Base-by-base conservation (phyloP, 371 early-diverging fungal genomes). In the Lichtheimia corymbifera region DNA sequence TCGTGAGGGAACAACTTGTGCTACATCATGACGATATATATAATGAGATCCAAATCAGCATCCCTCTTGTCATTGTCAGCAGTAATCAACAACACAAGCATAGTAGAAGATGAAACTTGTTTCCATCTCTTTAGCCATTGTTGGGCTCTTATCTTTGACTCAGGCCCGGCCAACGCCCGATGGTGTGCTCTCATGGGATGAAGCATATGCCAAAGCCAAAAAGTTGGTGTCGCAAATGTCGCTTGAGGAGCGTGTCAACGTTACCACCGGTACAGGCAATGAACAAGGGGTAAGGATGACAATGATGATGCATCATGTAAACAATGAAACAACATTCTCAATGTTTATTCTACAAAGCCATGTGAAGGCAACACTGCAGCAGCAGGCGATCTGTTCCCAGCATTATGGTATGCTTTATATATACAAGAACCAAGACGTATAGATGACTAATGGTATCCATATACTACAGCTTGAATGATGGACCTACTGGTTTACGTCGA, bases 401-500 rank as follows among this genome's bases (percentile, higher is more conserved):
- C 45, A 4, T 45, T 56, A 7, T 56, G 35, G 35, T 35, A 35
- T 0, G 35, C 9, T 28, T 22, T 22, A 22, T 22, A 1, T 28
- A 28, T 11, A 35, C 0, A 35, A 6, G 2, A n/a, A n/a, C 5
- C 35, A 35, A 35, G 2, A 11, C 35, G 2, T 35, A 9, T 35
- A 11, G 11, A 35, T 35, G 35, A 35, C 35, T 35, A 6, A 35
- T 35, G 15, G 53, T 44, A 3, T 74, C 74, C 2, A 4, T 35
- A 35, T 35, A 4, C 1, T 11, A 9, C 11, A 35, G 85, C 56
- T 63, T 83, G 27, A 80, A 83, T 42, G 85, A 85, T 61, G 62
- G 71, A 11, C 83, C 83, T 14, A 54, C 70, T 22, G 86, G 83
- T 49, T 61, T 84, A 22, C 83, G 83, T 5, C 75, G 63, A 35